A percentile compares a stretch with the other conserved stretches of the same genome.
These are phyloP conservation scores for Neurospora intermedia DNA, from an alignment of 495 filamentous ascomycete species.

Conservation along the genomic window DNA sequence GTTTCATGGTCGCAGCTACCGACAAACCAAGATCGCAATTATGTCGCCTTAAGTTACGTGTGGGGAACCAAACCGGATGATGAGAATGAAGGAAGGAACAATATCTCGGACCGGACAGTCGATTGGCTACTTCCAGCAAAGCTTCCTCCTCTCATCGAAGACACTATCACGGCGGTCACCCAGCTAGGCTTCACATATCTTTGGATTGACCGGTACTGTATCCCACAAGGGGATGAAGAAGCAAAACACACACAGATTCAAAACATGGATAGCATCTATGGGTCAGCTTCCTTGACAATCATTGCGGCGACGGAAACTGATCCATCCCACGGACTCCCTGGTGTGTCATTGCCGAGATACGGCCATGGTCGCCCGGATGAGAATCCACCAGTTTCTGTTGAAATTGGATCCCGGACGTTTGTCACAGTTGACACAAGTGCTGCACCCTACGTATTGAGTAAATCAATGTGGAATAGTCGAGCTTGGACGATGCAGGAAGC, in stretches of 20 bases:
- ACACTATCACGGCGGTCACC: neutral
- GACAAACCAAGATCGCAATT: neutral
- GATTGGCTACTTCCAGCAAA: neutral
- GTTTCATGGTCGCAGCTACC: neutral
- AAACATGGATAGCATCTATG: neutral
- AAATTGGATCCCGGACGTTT: neutral
- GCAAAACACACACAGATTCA: neutral
- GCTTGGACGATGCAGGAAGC: neutral
- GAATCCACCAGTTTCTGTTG: neutral
- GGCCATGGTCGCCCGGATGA: neutral
- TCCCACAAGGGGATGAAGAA: neutral
- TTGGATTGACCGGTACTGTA: neutral
- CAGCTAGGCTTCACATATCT: neutral
- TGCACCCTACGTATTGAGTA: neutral
- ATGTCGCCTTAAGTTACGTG: neutral
- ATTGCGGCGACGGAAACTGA: neutral
- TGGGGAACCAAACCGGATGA: neutral
- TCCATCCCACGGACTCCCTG: neutral
- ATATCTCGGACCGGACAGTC: slow-evolving; percentile 6
- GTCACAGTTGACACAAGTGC: neutral
- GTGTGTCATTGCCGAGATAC: neutral
- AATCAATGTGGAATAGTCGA: neutral
- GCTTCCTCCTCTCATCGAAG: neutral
- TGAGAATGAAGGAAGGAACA: neutral
- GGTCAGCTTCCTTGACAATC: neutral